Conservation (phyloP, 441 rosid species). For the Bocquillonia castaneifolia region DNA sequence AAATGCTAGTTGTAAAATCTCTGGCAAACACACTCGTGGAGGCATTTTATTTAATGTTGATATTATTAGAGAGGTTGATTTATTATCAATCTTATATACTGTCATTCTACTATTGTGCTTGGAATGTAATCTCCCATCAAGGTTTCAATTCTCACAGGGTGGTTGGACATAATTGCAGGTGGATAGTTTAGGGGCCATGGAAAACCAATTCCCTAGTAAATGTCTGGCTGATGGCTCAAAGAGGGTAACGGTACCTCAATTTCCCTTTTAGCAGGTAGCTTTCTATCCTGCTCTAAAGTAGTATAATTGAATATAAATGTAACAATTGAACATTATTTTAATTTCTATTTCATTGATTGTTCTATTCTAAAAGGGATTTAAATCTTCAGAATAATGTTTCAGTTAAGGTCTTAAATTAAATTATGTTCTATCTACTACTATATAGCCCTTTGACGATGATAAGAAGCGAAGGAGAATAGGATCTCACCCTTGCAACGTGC, state of each 20-base stretch:
- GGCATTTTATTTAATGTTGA: too few species aligned
- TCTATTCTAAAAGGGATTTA: too few species aligned
- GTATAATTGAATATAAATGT: too few species aligned
- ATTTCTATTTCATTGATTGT: too few species aligned
- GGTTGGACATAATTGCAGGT: slow-evolving; percentile 42
- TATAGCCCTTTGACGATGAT: slow-evolving; percentile 40
- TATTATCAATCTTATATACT: not conserved
- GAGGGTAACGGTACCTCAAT: slow-evolving; percentile 62
- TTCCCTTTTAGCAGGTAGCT: slow-evolving; percentile 55
- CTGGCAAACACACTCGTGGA: not conserved
- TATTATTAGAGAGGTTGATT: not conserved
- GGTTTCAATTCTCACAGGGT: not conserved
- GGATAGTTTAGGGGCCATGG: slow-evolving; percentile 33
- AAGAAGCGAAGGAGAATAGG: slow-evolving; percentile 33
- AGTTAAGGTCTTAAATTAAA: too few species aligned
- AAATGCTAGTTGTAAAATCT: not conserved
- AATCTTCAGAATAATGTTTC: too few species aligned
- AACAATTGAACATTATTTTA: too few species aligned
- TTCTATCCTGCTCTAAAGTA: not conserved
- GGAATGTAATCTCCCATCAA: not conserved
- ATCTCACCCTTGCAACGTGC: slow-evolving; percentile 37
- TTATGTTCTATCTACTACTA: too few species aligned
- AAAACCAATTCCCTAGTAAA: slow-evolving; percentile 53
- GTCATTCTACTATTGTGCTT: not conserved
- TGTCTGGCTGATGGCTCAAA: slow-evolving; percentile 85